phyloP scores from a whole-genome alignment of 768 basidiomycete species.

The Serendipita indica region DNA sequence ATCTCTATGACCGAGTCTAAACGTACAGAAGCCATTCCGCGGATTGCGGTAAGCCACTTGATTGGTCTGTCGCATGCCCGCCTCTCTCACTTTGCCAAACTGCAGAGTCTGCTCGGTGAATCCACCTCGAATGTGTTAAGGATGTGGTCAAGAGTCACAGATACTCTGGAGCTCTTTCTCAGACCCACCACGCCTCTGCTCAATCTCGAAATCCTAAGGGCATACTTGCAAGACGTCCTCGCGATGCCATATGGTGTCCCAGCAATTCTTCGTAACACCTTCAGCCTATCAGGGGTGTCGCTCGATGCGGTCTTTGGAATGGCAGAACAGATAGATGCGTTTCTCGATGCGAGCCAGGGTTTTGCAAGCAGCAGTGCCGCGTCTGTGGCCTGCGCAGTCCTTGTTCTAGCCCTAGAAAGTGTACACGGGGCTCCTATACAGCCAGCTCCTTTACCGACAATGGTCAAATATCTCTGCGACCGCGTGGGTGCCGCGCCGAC shows the following conservation, averaged over 20 bases:
- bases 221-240: conserved; percentile 25
- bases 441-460: background rate
- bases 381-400: conserved; percentile 49
- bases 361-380: conserved; percentile 21
- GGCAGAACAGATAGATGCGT: background rate
- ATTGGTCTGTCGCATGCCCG: background rate
- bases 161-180: conserved; percentile 40
- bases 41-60: conserved; percentile 37
- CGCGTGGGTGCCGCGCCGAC: background rate
- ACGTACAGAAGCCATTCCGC: conserved; percentile 49
- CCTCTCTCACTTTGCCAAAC: conserved; percentile 12
- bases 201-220: conserved; percentile 20
- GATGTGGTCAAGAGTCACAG: conserved; percentile 36
- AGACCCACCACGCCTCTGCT: conserved; percentile 39
- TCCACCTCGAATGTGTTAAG: conserved; percentile 37
- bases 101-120: conserved; percentile 37
- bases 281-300: conserved; percentile 24
- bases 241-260: conserved; percentile 28
- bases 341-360: background rate
- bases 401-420: conserved; percentile 58
- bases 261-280: conserved; percentile 26
- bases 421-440: conserved; percentile 22
- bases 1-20: conserved; percentile 58
- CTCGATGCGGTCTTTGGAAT: background rate
- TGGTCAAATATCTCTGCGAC: background rate